Conservation (phyloP, 768 basidiomycete species). For the Coprinopsis cinerea region DNA sequence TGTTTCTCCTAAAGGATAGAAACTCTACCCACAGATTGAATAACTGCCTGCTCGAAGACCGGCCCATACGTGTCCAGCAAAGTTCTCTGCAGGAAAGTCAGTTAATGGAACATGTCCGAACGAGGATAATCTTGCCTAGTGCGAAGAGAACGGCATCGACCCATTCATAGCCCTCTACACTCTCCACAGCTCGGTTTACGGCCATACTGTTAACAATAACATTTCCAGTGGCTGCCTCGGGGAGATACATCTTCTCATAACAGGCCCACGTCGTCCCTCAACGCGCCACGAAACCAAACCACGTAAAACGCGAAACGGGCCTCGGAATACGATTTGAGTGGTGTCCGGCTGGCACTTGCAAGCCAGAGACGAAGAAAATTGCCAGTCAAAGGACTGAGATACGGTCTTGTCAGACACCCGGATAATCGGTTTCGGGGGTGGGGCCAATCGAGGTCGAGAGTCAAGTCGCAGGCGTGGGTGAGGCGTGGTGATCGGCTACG, state of each 20-base stretch:
- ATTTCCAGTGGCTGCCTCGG: neutral
- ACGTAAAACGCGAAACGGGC: no score
- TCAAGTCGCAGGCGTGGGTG: neutral
- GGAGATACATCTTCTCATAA: neutral
- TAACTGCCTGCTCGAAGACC: neutral
- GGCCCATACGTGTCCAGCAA: neutral
- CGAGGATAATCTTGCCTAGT: neutral
- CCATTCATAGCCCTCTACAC: constrained; percentile 1
- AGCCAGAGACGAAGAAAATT: no score
- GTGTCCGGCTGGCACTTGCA: no score
- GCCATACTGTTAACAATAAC: neutral
- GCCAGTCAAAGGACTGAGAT: no score
- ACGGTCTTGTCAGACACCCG: no score
- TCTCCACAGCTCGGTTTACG: neutral
- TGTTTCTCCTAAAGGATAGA: neutral
- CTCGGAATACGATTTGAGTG: no score
- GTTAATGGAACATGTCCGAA: neutral
- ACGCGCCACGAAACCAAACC: no score
- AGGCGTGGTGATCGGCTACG: neutral
- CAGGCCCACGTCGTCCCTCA: no score
- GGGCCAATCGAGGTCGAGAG: neutral
- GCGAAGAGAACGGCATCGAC: neutral
- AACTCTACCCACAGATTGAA: neutral
- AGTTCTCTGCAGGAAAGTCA: neutral
- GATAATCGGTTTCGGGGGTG: neutral